Evolutionary conservation across 805 yeast species (phyloP), one percentile per base, ranked within the genome.

Genomic region (Lipomyces yamadae): DNA sequence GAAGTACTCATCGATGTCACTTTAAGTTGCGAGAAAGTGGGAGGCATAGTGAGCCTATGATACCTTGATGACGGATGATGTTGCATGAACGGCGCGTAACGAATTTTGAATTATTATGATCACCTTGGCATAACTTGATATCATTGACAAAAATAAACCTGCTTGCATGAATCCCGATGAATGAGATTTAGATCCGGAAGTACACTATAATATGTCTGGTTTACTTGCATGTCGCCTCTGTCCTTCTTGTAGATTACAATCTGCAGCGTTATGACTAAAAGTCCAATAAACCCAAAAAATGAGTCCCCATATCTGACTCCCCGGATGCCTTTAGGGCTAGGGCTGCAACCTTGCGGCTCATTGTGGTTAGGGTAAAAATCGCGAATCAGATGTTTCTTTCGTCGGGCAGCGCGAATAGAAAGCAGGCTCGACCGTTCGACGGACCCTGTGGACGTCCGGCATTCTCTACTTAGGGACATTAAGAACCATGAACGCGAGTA

Each of bases 1-100:
- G 13, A 61, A 67, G 61, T 63, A 59, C 48, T 70, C 56, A 13
- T 58, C 70, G 15, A 76, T 73, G 78, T 56, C 60, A 45, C 68
- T 73, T 60, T 73, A 64, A 66, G 29, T 8, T 8, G 24, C 8
- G 24, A 24, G 33, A 6, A 52, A 15, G n/a, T 29, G 55, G 8
- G 55, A 5, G 32, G 7, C 34, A 24, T 52, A 13, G 55, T 18
- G 48, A 15, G 11, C 6, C 29, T 24, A 5, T 13, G 18, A 1
- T 29, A n/a, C 55, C 4, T 29, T 32, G 29, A 7, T 52, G 34
- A 52, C 29, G 48, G 24, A 42, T 15, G 7, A 6, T 18, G 18
- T 42, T 13, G 24, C 24, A 42, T n/a, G 48, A 42, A 15, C 24
- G 24, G 18, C 24, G 48, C 48, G 48, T 42, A 18, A n/a, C 18